These are phyloP conservation scores for Tanozyma kutaoensis DNA, from an alignment of 805 yeast species.

Conservation along the genomic window DNA sequence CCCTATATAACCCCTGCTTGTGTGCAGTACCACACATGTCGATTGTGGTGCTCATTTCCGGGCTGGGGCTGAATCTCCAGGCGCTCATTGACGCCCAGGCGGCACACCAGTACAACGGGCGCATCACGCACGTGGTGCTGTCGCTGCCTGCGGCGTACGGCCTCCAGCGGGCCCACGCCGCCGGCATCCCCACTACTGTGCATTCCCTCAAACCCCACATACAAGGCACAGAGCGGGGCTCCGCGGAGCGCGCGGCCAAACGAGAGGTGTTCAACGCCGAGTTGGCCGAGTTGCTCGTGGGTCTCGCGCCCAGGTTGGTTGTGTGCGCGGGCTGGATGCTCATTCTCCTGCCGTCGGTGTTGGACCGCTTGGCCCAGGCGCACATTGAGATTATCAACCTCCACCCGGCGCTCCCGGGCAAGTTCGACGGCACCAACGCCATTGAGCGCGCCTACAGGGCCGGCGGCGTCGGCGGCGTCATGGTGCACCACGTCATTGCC, in stretches of 20 bases:
- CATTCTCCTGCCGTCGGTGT: constrained; percentile 67
- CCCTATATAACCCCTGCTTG: too few relatives aligned
- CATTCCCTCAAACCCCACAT: constrained; percentile 68
- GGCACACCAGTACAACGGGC: constrained; percentile 29
- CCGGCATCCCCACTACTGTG: constrained; percentile 54
- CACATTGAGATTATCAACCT: constrained; percentile 75
- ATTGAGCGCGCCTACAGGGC: constrained; percentile 94
- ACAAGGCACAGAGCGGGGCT: constrained; percentile 30
- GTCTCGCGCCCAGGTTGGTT: constrained; percentile 63
- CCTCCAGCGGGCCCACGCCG: constrained; percentile 59
- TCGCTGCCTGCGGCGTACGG: constrained; percentile 85
- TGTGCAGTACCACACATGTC: too few relatives aligned
- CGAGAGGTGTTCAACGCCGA: constrained; percentile 68
- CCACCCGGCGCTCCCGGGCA: constrained; percentile 96
- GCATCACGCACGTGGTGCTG: constrained; percentile 69
- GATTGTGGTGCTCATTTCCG: constrained; percentile 66
- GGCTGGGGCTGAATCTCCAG: constrained; percentile 91
- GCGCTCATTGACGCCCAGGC: constrained; percentile 73
- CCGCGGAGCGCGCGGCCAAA: constrained; percentile 36
- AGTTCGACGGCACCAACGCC: constrained; percentile 94
- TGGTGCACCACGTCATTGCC: constrained; percentile 94
- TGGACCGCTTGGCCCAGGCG: constrained; percentile 47
- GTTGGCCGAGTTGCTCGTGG: constrained; percentile 46
- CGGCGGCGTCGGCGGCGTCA: constrained; percentile 79
- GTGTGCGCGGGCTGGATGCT: constrained; percentile 99